Conservation (phyloP, 768 basidiomycete species). For the Lactarius hatsudake region DNA sequence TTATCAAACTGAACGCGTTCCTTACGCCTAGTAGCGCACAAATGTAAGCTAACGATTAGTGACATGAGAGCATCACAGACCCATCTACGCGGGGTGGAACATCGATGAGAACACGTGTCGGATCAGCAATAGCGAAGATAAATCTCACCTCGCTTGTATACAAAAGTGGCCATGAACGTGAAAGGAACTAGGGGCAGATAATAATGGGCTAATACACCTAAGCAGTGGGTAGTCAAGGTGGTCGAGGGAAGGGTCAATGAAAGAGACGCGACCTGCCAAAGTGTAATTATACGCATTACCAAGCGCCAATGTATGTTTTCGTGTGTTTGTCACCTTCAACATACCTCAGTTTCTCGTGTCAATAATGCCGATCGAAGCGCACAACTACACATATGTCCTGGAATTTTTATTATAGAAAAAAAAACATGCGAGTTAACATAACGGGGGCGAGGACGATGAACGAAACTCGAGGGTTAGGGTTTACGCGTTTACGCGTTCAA, state of each 20-base stretch:
- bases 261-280: constrained; percentile 3
- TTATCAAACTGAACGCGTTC: constrained; percentile 94
- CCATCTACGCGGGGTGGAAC: constrained; percentile 41
- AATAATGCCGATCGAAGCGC: background rate
- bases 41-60: constrained; percentile 25
- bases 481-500: constrained; percentile 13
- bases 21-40: constrained; percentile 57
- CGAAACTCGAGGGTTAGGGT: constrained; percentile 17
- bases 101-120: constrained; percentile 16
- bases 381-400: background rate
- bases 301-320: constrained; percentile 21
- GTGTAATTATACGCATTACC: constrained; percentile 20
- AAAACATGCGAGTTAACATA: background rate
- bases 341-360: background rate
- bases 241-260: background rate
- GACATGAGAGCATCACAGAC: constrained; percentile 36
- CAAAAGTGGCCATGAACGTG: constrained; percentile 39
- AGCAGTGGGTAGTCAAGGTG: constrained; percentile 4
- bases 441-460: background rate
- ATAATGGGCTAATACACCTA: background rate
- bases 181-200: background rate
- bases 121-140: background rate
- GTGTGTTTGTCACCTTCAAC: constrained; percentile 14
- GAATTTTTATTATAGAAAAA: background rate
- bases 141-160: constrained; percentile 55